Base-by-base conservation (phyloP, 139 green algal genomes). In the Chlamydomonas sphaeroides region DNA sequence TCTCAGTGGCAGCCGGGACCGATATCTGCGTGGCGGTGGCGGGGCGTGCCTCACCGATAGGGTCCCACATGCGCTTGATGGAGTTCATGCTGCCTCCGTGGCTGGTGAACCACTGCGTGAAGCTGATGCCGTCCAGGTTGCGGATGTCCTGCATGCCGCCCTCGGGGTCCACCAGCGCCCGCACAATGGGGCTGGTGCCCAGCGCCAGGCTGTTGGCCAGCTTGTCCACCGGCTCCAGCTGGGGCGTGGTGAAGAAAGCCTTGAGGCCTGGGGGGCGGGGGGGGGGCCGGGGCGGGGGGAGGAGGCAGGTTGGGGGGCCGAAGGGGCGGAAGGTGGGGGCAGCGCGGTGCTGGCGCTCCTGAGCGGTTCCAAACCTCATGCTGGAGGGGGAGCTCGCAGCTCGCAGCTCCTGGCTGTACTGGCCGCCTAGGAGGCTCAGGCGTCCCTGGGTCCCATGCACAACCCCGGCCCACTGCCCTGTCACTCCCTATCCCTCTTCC, bases 31-130 rank as follows among this genome's bases (percentile, higher is more conserved):
- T n/a, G n/a, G n/a, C n/a, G n/a, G n/a, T 51, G 10, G 45, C 10
- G 45, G 45, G 45, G 45, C 14, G 45, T 14, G 10, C 21, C 88
- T 85, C 80, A 95, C 92, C 95, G 57, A 99, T 98, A 42, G 96
- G 96, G 88, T 99, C 95, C 95, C 96, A 99, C 96, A 99, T 99
- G 61, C 95, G 91, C 78, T 97, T 92, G 72, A 99, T 98, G 83
- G 92, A 96, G 21, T 83, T 85, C 45, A 94, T 86, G 69, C 69
- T 92, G 51, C 96, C 96, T 39, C 96, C 92, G 85, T 98, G 91
- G 68, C 86, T 91, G 69, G 90, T 93, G 89, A 99, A 99, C 95
- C 95, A 98, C 84, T 98, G 90, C n/a, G 90, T 86, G 86, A 98
- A 98, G 51, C 86, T 94, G 38, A 98, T 83, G 89, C 88, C 88